Evolutionary conservation across 2,329 filamentous ascomycete species (phyloP), one percentile per base, ranked within the genome.

Genomic region (Lachnellula arida): DNA sequence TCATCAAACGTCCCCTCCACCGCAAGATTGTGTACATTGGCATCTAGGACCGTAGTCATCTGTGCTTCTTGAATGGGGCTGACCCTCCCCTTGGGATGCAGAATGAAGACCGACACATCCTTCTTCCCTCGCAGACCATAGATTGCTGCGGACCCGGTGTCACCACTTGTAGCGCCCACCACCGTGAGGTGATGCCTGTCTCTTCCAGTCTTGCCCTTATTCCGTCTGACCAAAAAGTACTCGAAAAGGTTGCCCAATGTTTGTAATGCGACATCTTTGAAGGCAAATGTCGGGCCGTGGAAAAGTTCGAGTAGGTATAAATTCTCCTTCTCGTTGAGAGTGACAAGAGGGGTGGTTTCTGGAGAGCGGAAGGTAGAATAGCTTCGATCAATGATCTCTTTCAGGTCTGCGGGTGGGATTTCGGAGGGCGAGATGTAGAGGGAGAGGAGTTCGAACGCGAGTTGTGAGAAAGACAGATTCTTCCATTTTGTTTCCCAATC

Each of bases 241-340:
- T 95, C 89, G 63, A 95, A 97, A 2, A 99, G 78, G 68, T 99
- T 97, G n/a, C 94, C 94, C 2, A 99, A 76, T 69, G 97, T 94
- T 67, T 97, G 93, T 60, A 97, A 78, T 15, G 92, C 92, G 51
- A 92, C 89, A 73, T 97, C 93, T 75, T 97, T 96, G 78, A 97
- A 97, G 2, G 93, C 88, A 71, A 91, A 97, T 0, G 88, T 97
- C 5, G 92, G 94, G 1, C 94, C 94, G 71, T 97, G 93, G 79
- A 97, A 99, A 44, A 99, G 81, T 74, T 99, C 94, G 35, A 99
- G 82, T 54, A 97, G 78, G 70, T 96, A 85, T 43, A 97, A 78
- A 70, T 93, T 88, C 63, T 82, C 78, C 58, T 78, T 72, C 66
- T 82, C 77, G 68, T 93, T 82, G 52, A 97, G 78, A n/a, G 88